Percentiles rank a stretch among this genome's conserved stretches.
phyloP scores from a whole-genome alignment of 495 filamentous ascomycete species.

The Penicillium pancosmium region DNA sequence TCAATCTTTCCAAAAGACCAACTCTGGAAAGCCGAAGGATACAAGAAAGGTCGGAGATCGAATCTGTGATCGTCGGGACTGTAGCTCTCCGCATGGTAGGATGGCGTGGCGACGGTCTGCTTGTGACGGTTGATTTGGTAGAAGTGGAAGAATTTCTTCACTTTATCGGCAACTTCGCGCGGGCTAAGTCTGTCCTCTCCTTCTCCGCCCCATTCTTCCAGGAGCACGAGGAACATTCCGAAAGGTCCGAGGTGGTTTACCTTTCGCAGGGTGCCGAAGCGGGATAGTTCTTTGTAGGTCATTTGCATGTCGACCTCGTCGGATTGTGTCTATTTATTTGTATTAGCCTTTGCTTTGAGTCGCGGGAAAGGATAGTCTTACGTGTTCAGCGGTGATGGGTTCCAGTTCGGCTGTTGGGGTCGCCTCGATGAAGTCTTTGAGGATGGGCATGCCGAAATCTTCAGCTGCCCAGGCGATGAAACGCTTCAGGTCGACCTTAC shows the following conservation, averaged over 20 bases:
- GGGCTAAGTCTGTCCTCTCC: conserved; percentile 12
- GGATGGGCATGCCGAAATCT: conserved; percentile 15
- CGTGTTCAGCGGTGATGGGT: conserved; percentile 15
- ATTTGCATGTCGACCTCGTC: conserved; percentile 19
- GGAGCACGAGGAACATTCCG: conserved; percentile 16
- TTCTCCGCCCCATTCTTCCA: conserved; percentile 17
- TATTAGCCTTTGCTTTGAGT: neutral
- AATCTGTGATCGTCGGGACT: conserved; percentile 17
- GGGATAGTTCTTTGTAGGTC: conserved; percentile 15
- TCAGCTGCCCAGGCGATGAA: conserved; percentile 14
- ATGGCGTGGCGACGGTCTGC: conserved; percentile 15
- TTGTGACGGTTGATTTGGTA: conserved; percentile 19
- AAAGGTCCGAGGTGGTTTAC: conserved; percentile 15
- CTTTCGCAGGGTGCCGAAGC: conserved; percentile 13
- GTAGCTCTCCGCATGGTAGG: conserved; percentile 17
- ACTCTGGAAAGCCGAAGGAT: conserved; percentile 16
- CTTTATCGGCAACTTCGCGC: conserved; percentile 13
- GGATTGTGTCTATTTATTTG: conserved; percentile 7
- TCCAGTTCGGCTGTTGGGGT: conserved; percentile 14
- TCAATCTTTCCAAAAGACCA: conserved; percentile 18
- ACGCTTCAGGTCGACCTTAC: conserved; percentile 15
- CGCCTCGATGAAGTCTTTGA: conserved; percentile 15
- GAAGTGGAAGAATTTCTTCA: conserved; percentile 18
- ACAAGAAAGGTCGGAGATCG: conserved; percentile 16
- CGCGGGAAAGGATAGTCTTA: no score